A percentile compares a stretch with the other conserved stretches of the same genome.
Evolutionary conservation across 257 asterid species (phyloP).

Genomic region (Solanum rostratum): DNA sequence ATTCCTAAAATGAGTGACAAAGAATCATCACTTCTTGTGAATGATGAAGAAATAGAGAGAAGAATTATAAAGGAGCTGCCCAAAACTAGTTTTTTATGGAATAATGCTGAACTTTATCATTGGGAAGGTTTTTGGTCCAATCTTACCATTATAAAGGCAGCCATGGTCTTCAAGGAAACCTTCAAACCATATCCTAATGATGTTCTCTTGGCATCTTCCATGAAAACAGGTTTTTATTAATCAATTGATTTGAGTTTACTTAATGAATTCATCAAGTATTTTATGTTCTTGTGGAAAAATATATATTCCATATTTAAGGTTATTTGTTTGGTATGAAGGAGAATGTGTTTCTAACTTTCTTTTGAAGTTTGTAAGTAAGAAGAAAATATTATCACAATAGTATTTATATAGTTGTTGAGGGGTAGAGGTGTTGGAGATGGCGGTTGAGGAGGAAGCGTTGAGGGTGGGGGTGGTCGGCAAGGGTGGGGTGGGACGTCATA

Average conservation of each 20-base stretch:
- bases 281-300: not conserved
- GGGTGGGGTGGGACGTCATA: too few relatives aligned
- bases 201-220: not conserved
- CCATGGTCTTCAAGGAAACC: not conserved
- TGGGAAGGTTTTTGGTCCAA: not conserved
- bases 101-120: not conserved
- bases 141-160: not conserved
- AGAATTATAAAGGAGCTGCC: not conserved
- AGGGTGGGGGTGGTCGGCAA: not conserved
- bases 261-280: not conserved
- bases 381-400: too few relatives aligned
- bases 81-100: not conserved
- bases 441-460: too few relatives aligned
- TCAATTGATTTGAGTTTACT: too few relatives aligned
- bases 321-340: not conserved
- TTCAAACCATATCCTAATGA: not conserved
- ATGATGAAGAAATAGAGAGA: not conserved
- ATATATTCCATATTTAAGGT: not conserved
- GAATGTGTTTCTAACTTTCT: too few relatives aligned
- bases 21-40: not conserved
- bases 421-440: too few relatives aligned
- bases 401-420: too few relatives aligned
- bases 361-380: too few relatives aligned
- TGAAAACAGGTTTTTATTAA: too few relatives aligned
- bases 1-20: not conserved